Evolutionary conservation across 2,329 filamentous ascomycete genomes (phyloP), one percentile per base, ranked within the genome.

Genomic region (Penicillium sp.): DNA sequence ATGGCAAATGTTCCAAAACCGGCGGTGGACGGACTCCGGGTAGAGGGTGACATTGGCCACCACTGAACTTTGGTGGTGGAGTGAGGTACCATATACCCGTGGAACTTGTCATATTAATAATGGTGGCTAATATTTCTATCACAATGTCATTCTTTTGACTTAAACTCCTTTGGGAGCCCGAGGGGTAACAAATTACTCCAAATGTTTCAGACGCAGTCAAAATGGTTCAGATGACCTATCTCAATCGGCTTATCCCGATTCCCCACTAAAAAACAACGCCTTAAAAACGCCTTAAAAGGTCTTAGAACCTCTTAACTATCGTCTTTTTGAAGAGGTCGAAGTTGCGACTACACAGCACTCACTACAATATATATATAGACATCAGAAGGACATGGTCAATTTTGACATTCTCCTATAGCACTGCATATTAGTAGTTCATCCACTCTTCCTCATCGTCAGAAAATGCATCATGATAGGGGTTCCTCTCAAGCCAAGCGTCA

Each of bases 11-110:
- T 33, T 58, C 58, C 54, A 59, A 63, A 65, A 40, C 56, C 57
- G 56, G 60, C 60, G 57, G 61, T 63, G 56, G 59, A 57, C 50
- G 58, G 56, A 51, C 50, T 54, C 38, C 51, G 37, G 56, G 47
- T 45, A 51, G 23, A 56, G 40, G 42, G 60, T 62, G 57, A 63
- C 61, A 63, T 63, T 37, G 25, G 41, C 59, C 58, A 47, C 59
- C 59, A 62, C 54, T 41, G 48, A 54, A 7, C 43, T 54, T 51
- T 33, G 43, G 27, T 42, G 27, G 58, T 57, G 54, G 54, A 59
- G 29, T 23, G 46, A 62, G 45, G 59, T 64, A 63, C 56, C 56
- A 43, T 13, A 19, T 33, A 48, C n/a, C n/a, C n/a, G n/a, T n/a
- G n/a, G n/a, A n/a, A n/a, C 15, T 35, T 4, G 7, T 4, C 6